Evolutionary conservation across 192 early-diverging fungal genomes (phyloP), one percentile per base, ranked within the genome.

Genomic region (Glomus cerebriforme): DNA sequence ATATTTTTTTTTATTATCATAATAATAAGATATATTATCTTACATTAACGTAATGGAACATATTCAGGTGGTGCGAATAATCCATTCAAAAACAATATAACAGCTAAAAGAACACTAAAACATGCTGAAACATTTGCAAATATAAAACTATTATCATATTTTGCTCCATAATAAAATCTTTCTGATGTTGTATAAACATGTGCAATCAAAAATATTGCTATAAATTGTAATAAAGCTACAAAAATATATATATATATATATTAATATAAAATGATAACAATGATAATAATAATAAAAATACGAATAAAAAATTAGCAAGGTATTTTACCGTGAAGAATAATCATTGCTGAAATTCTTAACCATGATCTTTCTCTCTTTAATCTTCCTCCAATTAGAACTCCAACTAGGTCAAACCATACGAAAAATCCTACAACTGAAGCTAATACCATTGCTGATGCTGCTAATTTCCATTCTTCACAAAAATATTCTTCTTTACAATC

Each of bases 401-500:
- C 7, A 15, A 71, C 6, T 29, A 71, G 29, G 29, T 71, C 7
- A 1, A 71, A 49, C 69, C 37, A 49, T 9, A n/a, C 26, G 27
- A 71, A 26, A 12, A 26, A 9, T 22, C 69, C 69, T 5, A 71
- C 7, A 27, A 31, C 19, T 27, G 39, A 0, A 1, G 69, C 69
- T 22, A 49, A 24, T 43, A 71, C 19, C 69, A 71, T 71, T 17
- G 24, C 15, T 29, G 5, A 10, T n/a, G 26, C 24, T 24, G 73
- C 54, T 24, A 24, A 27, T 35, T n/a, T 27, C 73, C 73, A 75
- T 24, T 59, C 59, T 27, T 75, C 73, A 39, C 73, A 75, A 39
- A 75, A 75, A 43, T 62, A 54, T 7, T 60, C 17, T 37, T 75
- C 73, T 31, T 60, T 27, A 62, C 73, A 75, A 29, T 75, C 73